A percentile compares a stretch with the other conserved stretches of the same genome.
phyloP scores from a whole-genome alignment of 441 rosid species.

The Pelargonium cotyledonis region DNA sequence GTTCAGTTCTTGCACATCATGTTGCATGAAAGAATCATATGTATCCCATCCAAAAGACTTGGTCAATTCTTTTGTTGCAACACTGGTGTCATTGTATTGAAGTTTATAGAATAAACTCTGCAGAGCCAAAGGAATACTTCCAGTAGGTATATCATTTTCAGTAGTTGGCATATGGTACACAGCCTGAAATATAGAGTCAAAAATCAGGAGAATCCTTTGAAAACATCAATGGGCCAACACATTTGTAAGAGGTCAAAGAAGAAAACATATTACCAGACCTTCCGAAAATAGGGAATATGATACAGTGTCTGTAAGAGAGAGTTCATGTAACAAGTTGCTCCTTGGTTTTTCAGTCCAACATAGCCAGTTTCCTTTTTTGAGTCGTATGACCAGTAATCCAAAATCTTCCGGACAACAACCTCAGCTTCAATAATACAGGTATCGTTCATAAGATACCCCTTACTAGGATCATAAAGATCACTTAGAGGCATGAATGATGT shows the following conservation, averaged over 20 bases:
- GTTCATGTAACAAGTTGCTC: slow-evolving; percentile 78
- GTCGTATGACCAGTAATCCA: slow-evolving; percentile 63
- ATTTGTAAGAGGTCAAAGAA: slow-evolving; percentile 49
- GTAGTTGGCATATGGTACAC: slow-evolving; percentile 82
- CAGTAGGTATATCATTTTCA: slow-evolving; percentile 60
- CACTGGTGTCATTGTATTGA: slow-evolving; percentile 64
- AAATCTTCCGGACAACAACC: slow-evolving; percentile 58
- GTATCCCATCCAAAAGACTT: slow-evolving; percentile 85
- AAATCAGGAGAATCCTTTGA: slow-evolving; percentile 12
- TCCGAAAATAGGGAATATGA: slow-evolving; percentile 70
- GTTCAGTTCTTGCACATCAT: slow-evolving; percentile 78
- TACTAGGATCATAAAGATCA: slow-evolving; percentile 58
- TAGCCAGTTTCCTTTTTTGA: slow-evolving; percentile 71
- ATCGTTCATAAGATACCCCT: slow-evolving; percentile 63
- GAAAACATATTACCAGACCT: slow-evolving; percentile 33
- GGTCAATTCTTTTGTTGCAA: slow-evolving; percentile 67
- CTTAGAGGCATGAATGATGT: slow-evolving; percentile 73
- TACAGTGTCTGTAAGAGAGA: slow-evolving; percentile 69
- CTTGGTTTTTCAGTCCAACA: slow-evolving; percentile 79
- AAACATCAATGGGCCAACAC: slow-evolving; percentile 8
- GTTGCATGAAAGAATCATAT: slow-evolving; percentile 77
- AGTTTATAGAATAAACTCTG: slow-evolving; percentile 75
- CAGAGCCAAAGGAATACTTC: slow-evolving; percentile 71
- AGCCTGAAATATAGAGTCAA: slow-evolving; percentile 38
- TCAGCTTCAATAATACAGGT: slow-evolving; percentile 60